Percentiles rank a stretch among this genome's conserved stretches.
These are phyloP conservation scores for Hypoxylon sp. DNA, from an alignment of 2,329 filamentous ascomycete genomes.

Conservation along the genomic window DNA sequence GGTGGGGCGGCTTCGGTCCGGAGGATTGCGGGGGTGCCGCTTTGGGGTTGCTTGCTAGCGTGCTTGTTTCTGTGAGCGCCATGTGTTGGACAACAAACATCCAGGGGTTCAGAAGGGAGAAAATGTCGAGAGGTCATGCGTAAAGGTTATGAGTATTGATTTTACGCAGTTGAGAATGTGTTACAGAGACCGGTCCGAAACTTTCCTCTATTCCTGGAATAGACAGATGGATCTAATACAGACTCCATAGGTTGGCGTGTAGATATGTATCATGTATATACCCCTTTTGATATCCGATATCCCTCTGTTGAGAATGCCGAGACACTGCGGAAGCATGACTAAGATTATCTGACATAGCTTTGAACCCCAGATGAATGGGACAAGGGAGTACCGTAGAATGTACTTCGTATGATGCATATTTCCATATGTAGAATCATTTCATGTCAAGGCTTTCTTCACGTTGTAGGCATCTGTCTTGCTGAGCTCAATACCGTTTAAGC, in stretches of 20 bases:
- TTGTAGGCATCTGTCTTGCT: not conserved
- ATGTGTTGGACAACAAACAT: not conserved
- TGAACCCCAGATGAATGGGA: no score
- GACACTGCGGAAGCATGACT: not conserved
- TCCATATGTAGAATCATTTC: not conserved
- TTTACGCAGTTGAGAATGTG: slow-evolving; percentile 1
- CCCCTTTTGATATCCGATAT: not conserved
- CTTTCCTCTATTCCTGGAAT: not conserved
- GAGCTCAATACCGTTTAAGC: slow-evolving; percentile 1
- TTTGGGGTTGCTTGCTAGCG: slow-evolving; percentile 23
- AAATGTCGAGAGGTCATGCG: no score
- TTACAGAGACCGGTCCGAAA: not conserved
- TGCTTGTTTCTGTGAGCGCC: slow-evolving; percentile 19
- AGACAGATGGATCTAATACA: not conserved
- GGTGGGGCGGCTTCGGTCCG: slow-evolving; percentile 9
- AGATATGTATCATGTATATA: slow-evolving; percentile 11
- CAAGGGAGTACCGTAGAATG: no score
- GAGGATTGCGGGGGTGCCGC: not conserved
- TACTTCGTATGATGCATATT: not conserved
- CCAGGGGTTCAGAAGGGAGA: not conserved
- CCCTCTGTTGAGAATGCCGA: not conserved
- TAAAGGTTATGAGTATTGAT: not conserved
- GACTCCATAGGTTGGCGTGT: not conserved
- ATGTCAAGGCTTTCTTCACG: not conserved
- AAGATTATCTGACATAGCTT: no score